These are phyloP conservation scores for Tricholoma saponaceum DNA, from an alignment of 768 basidiomycete genomes.

Conservation along the genomic window DNA sequence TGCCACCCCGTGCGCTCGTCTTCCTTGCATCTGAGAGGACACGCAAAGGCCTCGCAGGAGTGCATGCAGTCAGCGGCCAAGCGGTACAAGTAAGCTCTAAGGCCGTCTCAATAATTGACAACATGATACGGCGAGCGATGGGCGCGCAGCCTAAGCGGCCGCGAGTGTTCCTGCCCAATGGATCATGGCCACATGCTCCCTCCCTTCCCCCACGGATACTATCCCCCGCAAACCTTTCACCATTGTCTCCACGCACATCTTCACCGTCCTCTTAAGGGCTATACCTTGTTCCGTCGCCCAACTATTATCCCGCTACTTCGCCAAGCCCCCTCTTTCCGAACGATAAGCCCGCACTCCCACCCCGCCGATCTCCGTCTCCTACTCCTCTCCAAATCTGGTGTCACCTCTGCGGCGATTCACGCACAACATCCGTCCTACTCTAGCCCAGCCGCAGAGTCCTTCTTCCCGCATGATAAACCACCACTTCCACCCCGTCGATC, in stretches of 20 bases:
- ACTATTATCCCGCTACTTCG: conserved; percentile 16
- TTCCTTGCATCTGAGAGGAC: conserved; percentile 60
- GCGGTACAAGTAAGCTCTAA: conserved; percentile 64
- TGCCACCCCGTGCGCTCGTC: conserved; percentile 44
- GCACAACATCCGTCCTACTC: conserved; percentile 17
- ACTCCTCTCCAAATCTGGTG: conserved; percentile 18
- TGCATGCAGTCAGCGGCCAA: conserved; percentile 62
- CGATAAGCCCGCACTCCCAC: conserved; percentile 30
- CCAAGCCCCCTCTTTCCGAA: conserved; percentile 8
- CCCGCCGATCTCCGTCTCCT: conserved; percentile 27
- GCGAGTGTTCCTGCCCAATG: conserved; percentile 2
- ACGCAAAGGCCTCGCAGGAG: conserved; percentile 50
- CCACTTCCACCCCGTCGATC: conserved; percentile 28
- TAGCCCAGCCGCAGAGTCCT: conserved; percentile 9
- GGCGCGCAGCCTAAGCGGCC: conserved; percentile 31
- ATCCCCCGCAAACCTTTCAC: neutral
- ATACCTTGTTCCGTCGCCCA: conserved; percentile 1
- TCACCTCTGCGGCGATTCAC: conserved; percentile 2
- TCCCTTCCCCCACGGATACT: conserved; percentile 6
- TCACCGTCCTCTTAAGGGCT: conserved; percentile 10
- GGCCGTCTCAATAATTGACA: conserved; percentile 58
- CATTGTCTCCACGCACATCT: conserved; percentile 16
- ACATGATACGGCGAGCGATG: conserved; percentile 53
- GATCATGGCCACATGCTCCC: conserved; percentile 9
- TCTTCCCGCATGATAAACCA: conserved; percentile 18